Percentiles rank a stretch among this genome's conserved stretches.
phyloP scores from a whole-genome alignment of 2,329 filamentous ascomycete genomes.

The Metarhizium anisopliae region DNA sequence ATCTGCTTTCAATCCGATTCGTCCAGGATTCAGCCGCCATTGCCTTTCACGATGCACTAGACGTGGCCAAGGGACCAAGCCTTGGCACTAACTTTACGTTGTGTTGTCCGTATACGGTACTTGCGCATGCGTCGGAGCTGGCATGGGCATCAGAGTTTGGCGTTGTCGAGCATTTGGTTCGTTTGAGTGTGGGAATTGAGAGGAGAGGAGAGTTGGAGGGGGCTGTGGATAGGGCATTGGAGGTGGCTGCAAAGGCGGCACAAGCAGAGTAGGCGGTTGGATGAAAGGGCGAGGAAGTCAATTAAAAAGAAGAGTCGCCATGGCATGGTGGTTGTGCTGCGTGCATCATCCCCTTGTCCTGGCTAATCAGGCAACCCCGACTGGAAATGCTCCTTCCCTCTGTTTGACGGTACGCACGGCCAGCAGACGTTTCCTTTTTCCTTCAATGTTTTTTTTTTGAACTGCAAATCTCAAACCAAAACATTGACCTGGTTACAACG shows the following conservation, averaged over 20 bases:
- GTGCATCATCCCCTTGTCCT: too few relatives aligned
- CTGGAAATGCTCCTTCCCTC: neutral
- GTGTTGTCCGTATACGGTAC: constrained; percentile 29
- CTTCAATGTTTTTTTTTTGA: too few relatives aligned
- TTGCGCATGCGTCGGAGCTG: constrained; percentile 28
- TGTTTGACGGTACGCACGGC: neutral
- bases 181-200: constrained; percentile 37
- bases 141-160: constrained; percentile 30
- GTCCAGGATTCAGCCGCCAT: constrained; percentile 22
- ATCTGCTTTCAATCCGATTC: constrained; percentile 41
- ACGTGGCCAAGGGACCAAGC: constrained; percentile 40
- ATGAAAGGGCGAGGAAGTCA: too few relatives aligned
- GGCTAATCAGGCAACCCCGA: too few relatives aligned
- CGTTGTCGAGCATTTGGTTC: constrained; percentile 28
- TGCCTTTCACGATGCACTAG: constrained; percentile 39
- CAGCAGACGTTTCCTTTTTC: too few relatives aligned
- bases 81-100: constrained; percentile 42
- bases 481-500: too few relatives aligned
- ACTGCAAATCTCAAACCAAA: too few relatives aligned
- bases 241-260: neutral
- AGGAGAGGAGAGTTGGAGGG: neutral
- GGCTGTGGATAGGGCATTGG: neutral
- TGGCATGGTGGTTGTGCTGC: too few relatives aligned
- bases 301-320: too few relatives aligned
- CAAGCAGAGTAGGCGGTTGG: too few relatives aligned